A percentile compares a stretch with the other conserved stretches of the same genome.
phyloP scores from a whole-genome alignment of 2,329 filamentous ascomycete species.

The Magnaporthiopsis rhizophila region DNA sequence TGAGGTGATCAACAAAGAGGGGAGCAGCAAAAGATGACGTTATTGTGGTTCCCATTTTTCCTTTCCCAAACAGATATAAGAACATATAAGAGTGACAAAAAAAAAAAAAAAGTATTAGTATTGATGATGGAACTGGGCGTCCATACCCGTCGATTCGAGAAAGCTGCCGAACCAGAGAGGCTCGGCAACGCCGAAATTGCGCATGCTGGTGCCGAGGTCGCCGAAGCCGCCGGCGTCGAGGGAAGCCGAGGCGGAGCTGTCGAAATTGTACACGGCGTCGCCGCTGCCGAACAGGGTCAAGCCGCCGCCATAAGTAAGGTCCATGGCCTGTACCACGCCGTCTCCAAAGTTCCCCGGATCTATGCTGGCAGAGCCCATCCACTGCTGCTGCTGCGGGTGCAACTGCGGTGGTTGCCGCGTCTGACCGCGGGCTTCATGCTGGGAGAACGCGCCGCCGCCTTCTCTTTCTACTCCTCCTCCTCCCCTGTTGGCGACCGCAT shows the following conservation, averaged over 20 bases:
- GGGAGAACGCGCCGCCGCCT: slow-evolving; percentile 9
- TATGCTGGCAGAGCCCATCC: slow-evolving; percentile 20
- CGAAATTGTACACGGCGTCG: neutral
- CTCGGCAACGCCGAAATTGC: slow-evolving; percentile 27
- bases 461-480: neutral
- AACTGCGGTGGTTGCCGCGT: neutral
- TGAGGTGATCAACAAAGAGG: neutral
- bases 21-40: no score
- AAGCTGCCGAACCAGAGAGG: slow-evolving; percentile 29
- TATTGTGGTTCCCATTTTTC: neutral
- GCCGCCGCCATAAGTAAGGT: slow-evolving; percentile 29
- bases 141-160: slow-evolving; percentile 7
- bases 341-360: slow-evolving; percentile 28
- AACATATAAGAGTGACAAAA: neutral
- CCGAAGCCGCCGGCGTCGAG: slow-evolving; percentile 8
- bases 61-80: neutral
- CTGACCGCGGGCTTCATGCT: neutral
- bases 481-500: neutral
- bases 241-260: neutral
- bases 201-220: slow-evolving; percentile 21
- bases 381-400: slow-evolving; percentile 8
- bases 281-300: slow-evolving; percentile 13
- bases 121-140: neutral
- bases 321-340: slow-evolving; percentile 35
- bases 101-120: neutral